phyloP scores from a whole-genome alignment of 208 protist genomes.

The Leishmania major region DNA sequence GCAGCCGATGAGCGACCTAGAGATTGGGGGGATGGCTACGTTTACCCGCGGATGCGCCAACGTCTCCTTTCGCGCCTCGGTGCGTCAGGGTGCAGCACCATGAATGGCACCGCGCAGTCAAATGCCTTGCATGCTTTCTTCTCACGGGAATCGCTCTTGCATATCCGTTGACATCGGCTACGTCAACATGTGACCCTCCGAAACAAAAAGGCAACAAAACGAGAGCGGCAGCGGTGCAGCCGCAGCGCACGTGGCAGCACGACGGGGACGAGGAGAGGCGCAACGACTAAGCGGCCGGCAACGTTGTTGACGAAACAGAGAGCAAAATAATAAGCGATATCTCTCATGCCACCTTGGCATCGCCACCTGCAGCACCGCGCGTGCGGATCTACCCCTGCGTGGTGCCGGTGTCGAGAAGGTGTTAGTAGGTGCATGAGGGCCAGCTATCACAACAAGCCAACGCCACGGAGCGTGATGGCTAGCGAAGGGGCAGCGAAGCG shows the following conservation, averaged over 20 bases:
- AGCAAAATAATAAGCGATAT: background rate
- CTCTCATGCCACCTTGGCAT: background rate
- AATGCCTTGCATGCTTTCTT: background rate
- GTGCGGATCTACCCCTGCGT: background rate
- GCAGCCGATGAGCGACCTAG: background rate
- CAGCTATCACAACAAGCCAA: background rate
- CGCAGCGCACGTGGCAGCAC: too few relatives aligned
- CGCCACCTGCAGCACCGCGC: background rate
- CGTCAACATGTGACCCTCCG: background rate
- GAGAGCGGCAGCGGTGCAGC: background rate
- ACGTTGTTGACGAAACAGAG: background rate
- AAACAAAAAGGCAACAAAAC: background rate
- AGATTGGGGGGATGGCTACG: background rate
- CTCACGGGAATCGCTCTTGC: background rate
- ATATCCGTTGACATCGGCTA: background rate
- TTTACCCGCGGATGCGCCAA: background rate
- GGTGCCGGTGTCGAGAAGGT: background rate
- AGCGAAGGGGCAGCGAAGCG: background rate
- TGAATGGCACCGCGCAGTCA: background rate
- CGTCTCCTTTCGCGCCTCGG: background rate
- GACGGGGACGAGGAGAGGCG: too few relatives aligned
- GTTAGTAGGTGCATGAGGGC: background rate
- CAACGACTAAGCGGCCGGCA: background rate
- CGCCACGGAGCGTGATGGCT: background rate
- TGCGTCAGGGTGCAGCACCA: background rate